Percentiles rank a stretch among this genome's conserved stretches.
These are phyloP conservation scores for Russula sp. DNA, from an alignment of 768 basidiomycete genomes.

Conservation along the genomic window DNA sequence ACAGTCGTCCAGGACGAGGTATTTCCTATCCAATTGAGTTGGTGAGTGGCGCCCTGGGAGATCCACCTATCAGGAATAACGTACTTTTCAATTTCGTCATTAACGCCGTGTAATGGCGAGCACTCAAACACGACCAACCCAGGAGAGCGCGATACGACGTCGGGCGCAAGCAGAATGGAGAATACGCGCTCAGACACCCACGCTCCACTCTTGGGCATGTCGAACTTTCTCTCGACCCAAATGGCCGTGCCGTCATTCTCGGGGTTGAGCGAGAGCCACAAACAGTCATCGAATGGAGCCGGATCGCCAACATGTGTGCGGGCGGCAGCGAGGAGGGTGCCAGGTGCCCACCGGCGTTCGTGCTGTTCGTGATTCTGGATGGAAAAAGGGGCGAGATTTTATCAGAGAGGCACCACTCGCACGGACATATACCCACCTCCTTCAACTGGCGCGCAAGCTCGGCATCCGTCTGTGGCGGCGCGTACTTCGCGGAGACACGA, in stretches of 20 bases:
- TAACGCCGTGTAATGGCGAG: no score
- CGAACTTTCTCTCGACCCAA: conserved; percentile 74
- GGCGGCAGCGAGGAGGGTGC: no score
- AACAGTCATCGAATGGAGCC: conserved; percentile 44
- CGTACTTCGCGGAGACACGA: conserved; percentile 40
- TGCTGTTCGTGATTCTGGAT: conserved; percentile 65
- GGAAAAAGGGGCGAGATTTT: background rate
- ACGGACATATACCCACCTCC: conserved; percentile 43
- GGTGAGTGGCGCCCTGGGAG: background rate
- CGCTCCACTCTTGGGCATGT: conserved; percentile 54
- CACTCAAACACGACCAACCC: no score
- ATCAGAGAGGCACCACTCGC: background rate
- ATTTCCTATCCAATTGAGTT: conserved; percentile 44
- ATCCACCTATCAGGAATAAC: conserved; percentile 11
- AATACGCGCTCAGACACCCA: conserved; percentile 59
- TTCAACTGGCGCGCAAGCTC: conserved; percentile 59
- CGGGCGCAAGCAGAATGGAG: conserved; percentile 46
- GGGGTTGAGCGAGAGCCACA: conserved; percentile 73
- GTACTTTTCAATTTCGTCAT: conserved; percentile 68
- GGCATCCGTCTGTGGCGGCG: conserved; percentile 53
- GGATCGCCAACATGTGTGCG: conserved; percentile 34
- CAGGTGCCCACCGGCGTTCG: no score
- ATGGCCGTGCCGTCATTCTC: conserved; percentile 72
- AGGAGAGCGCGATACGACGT: conserved; percentile 34
- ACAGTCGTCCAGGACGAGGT: no score